These are phyloP conservation scores for Marchantia paleacea DNA, from an alignment of 225 moss, liverwort and hornwort species.

Conservation along the genomic window DNA sequence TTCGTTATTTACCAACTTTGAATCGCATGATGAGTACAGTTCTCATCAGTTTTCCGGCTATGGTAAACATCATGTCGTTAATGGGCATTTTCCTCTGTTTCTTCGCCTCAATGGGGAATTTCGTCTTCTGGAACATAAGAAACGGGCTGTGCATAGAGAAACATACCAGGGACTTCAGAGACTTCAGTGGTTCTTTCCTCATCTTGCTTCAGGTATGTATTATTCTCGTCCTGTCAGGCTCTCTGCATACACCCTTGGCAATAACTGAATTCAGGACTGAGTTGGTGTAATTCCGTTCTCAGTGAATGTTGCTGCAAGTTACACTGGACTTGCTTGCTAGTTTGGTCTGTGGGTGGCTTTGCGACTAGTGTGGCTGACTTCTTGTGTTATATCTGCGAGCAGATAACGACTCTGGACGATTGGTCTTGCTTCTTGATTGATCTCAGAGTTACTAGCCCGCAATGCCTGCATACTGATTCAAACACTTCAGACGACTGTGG, in stretches of 20 bases:
- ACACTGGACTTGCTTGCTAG: not conserved
- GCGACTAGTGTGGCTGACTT: not conserved
- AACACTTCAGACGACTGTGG: conserved; percentile 52
- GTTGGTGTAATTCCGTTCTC: no score
- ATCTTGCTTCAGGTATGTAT: conserved; percentile 39
- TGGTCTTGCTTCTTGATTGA: conserved; percentile 87
- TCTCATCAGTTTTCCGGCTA: conserved; percentile 62
- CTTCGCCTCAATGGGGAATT: conserved; percentile 24
- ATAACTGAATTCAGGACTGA: no score
- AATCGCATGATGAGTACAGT: conserved; percentile 57
- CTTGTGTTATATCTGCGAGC: not conserved
- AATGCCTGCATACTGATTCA: conserved; percentile 30
- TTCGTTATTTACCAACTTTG: conserved; percentile 58
- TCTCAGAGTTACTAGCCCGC: conserved; percentile 35
- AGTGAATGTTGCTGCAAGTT: no score
- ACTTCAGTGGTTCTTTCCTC: conserved; percentile 29
- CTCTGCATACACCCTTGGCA: no score
- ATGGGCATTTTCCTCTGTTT: conserved; percentile 60
- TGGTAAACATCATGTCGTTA: conserved; percentile 63
- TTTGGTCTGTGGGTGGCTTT: not conserved
- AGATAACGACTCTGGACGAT: conserved; percentile 90
- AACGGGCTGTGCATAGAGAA: conserved; percentile 28
- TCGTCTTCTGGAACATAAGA: conserved; percentile 23
- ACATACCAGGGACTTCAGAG: not conserved
- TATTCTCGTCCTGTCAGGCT: no score